Evolutionary conservation across 78 protist species (phyloP), one percentile per base, ranked within the genome.

Genomic region (Monosiga brevicollis): DNA sequence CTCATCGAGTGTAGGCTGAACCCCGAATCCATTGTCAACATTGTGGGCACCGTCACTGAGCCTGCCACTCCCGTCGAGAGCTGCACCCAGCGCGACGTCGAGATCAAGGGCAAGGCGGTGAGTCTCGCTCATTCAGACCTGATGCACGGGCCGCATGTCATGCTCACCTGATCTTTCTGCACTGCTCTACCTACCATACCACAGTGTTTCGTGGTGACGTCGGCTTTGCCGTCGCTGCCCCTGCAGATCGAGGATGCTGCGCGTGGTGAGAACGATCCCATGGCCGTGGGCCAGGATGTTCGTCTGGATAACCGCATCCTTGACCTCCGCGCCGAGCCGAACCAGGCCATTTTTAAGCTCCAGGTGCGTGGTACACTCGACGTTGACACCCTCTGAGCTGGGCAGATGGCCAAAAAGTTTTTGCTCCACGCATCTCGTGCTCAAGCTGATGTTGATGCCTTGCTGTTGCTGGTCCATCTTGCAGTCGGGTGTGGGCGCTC

Each of bases 251-350:
- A 87, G 23, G 97, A 96, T 73, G 93, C 95, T 0, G 26, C 87
- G 20, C 55, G 93, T 35, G 20, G 88, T 0, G 88, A 86, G 36
- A 70, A 49, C 37, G 80, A 81, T 34, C 39, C 75, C 29, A 82
- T 83, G 9, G 79, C 80, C 49, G 95, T 95, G 26, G 9, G 11
- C 35, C 87, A 32, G 41, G 95, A 92, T 81, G 81, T 81, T 15
- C 90, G 97, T 38, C 93, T 96, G 26, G 90, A 96, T 90, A 86
- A 93, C 86, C 90, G 98, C 36, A 35, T 82, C 39, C 77, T 97
- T 62, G 98, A 97, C 84, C 86, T 97, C 75, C 89, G 98, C 78
- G 81, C 95, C 15, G 97, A 88, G 72, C 93, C 98, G 40, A 91
- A 95, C 91, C 92, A 90, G 76, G 95, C 96, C 32, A 95, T 96